Base-by-base conservation (phyloP, 495 filamentous ascomycete genomes). In the Aspergillus saccharolyticus region DNA sequence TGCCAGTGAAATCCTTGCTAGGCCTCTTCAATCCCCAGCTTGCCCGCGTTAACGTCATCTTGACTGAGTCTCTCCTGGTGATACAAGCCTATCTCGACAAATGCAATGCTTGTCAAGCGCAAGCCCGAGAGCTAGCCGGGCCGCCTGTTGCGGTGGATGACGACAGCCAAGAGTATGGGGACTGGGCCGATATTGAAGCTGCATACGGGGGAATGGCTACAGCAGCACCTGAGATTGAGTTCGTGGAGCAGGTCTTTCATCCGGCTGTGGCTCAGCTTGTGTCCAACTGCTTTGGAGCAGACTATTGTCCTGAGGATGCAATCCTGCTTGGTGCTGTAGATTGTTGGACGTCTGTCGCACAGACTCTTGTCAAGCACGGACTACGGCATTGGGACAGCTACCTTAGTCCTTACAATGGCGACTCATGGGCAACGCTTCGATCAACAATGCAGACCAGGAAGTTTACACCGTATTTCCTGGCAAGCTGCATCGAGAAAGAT, bases 141-240 rank as follows among this genome's bases (percentile, higher is more conserved):
- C 45, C 39, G 24, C 28, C 55, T 45, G 57, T 65, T 12, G 24
- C 55, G 42, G 44, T 50, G 0, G 79, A 81, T 52, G 87, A 89
- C 50, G 87, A 90, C 44, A 89, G 86, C 57, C 87, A 89, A 66
- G 87, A 90, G 44, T 89, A 85, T 66, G 87, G 86, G 24, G 87
- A 89, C 60, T 88, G 80, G 77, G 67, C 75, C 43, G 85, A 72
- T 39, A 74, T 86, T 44, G 80, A 80, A 46, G 78, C 80, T 43
- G 63, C 78, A 25, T 74, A 76, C 19, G 65, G 71, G 20, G 69
- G 73, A 58, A 25, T 30, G 28, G 47, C 60, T 22, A 22, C 52
- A 5, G 63, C 63, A 14, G 2, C 5, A 39, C 45, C 68, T 42
- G 66, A 59, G 30, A 57, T 73, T 19, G 59, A 71, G 51, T 63